A percentile compares a stretch with the other conserved stretches of the same genome.
Conservation (phyloP, 495 filamentous ascomycete genomes). For the Podospora fimiseda region DNA sequence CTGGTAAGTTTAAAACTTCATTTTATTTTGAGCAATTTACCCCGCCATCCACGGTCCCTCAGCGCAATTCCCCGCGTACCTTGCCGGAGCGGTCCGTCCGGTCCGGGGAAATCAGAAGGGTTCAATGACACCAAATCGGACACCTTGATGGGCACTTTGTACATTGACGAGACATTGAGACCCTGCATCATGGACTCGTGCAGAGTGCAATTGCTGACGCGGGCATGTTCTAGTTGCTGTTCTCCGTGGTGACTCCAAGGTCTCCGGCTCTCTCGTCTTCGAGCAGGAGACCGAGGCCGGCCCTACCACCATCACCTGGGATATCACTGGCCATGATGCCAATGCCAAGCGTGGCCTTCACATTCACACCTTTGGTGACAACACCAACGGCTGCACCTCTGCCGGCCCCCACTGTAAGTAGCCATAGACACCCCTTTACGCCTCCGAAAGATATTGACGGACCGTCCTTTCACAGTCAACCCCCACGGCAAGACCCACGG, state of each 20-base stretch:
- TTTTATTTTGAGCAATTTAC: conserved; percentile 22
- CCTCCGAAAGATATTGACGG: not conserved
- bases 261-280: conserved; percentile 88
- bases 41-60: conserved; percentile 15
- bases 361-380: conserved; percentile 98
- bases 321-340: conserved; percentile 87
- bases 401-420: conserved; percentile 90
- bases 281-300: conserved; percentile 76
- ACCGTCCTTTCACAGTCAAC: conserved; percentile 63
- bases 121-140: conserved; percentile 3
- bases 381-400: conserved; percentile 98
- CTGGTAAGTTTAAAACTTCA: conserved; percentile 58
- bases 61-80: conserved; percentile 1
- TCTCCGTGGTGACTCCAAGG: conserved; percentile 92
- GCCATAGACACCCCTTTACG: not conserved
- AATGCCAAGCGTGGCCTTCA: conserved; percentile 97
- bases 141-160: conserved; percentile 28
- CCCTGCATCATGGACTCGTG: conserved; percentile 6
- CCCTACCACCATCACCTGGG: conserved; percentile 81
- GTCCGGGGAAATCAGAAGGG: conserved; percentile 8
- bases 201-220: conserved; percentile 23
- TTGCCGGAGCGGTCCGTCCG: conserved; percentile 2
- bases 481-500: conserved; percentile 88
- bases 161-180: conserved; percentile 1
- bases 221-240: conserved; percentile 64